phyloP scores from a whole-genome alignment of 257 asterid genomes.

The Lantana camara region DNA sequence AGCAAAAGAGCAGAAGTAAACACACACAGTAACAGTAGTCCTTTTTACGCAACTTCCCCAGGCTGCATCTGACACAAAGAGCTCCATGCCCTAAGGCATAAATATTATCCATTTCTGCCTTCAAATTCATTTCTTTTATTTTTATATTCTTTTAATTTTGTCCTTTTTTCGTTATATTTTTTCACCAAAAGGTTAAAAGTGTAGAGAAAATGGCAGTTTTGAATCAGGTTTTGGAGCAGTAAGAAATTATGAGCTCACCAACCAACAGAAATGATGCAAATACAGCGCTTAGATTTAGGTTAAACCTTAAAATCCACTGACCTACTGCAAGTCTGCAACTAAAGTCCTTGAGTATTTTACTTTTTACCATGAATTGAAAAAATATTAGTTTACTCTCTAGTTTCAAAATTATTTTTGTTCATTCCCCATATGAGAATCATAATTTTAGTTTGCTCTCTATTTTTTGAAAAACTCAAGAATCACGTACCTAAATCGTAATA shows the following conservation, averaged over 20 bases:
- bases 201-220: constrained; percentile 12
- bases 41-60: constrained; percentile 9
- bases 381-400: no score
- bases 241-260: constrained; percentile 26
- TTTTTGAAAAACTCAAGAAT: no score
- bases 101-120: constrained; percentile 2
- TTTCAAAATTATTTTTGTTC: no score
- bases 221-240: constrained; percentile 1
- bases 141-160: background rate
- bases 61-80: constrained; percentile 21
- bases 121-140: background rate
- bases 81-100: constrained; percentile 14
- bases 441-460: no score
- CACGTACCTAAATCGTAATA: no score
- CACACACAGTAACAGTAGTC: constrained; percentile 8
- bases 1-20: background rate
- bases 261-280: constrained; percentile 25
- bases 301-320: constrained; percentile 28
- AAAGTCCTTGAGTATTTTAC: no score
- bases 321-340: constrained; percentile 18
- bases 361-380: no score
- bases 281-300: constrained; percentile 33
- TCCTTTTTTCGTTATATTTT: constrained; percentile 24
- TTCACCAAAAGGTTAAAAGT: constrained; percentile 25
- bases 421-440: no score